Evolutionary conservation across 129 eudicot genomes (phyloP).

Genomic region (sunflower (Helianthus annuus)): HanXRQr2.0-SUNRISE NC_035446.2:29607603-29608102

Average conservation of each 20-base stretch:
- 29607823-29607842: neutral
- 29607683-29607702: constrained; percentile 60
- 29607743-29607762: constrained; percentile 64
- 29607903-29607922: constrained; percentile 18
- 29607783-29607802: constrained; percentile 31
- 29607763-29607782: constrained; percentile 43
- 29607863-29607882: constrained; percentile 64
- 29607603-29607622: constrained; percentile 20
- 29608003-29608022: neutral
- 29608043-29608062: neutral
- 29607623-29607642: too few relatives aligned
- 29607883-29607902: constrained; percentile 84
- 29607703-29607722: constrained; percentile 73
- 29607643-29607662: constrained; percentile 6
- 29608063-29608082: neutral
- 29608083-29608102: neutral
- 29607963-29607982: constrained; percentile 67
- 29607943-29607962: constrained; percentile 51
- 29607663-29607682: constrained; percentile 48
- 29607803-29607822: too few relatives aligned
- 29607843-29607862: neutral
- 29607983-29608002: neutral
- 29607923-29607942: constrained; percentile 15
- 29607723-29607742: constrained; percentile 80
- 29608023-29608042: neutral